Evolutionary conservation across 345 rosid genomes (phyloP).

Genomic region (Moricandia moricandioides): DNA sequence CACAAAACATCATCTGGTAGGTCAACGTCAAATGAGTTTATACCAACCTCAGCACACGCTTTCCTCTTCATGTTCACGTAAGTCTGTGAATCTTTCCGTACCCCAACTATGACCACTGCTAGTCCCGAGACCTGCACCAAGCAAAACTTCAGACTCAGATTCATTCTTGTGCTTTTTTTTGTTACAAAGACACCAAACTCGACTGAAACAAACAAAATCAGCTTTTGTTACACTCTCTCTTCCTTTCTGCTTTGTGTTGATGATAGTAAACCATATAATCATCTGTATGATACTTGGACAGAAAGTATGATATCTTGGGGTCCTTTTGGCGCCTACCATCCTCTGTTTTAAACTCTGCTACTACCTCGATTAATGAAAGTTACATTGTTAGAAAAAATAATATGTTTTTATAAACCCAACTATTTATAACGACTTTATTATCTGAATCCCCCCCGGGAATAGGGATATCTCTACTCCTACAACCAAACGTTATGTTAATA

Average conservation of each 20-base stretch:
- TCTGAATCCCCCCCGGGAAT: no score
- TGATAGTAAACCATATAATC: neutral
- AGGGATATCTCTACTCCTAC: no score
- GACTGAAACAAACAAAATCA: neutral
- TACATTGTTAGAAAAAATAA: no score
- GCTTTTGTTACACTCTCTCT: neutral
- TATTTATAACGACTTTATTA: no score
- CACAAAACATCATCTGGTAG: constrained; percentile 72
- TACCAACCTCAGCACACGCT: constrained; percentile 90
- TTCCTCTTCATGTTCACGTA: constrained; percentile 90
- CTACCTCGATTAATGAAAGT: no score
- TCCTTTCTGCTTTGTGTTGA: neutral
- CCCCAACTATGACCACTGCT: constrained; percentile 83
- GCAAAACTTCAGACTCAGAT: neutral
- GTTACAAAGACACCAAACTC: neutral
- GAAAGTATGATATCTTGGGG: neutral
- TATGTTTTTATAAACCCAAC: no score
- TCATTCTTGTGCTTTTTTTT: no score
- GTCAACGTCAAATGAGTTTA: constrained; percentile 68
- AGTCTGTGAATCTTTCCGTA: constrained; percentile 79
- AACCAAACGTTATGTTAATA: no score
- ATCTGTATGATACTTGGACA: neutral
- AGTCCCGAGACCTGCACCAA: constrained; percentile 75
- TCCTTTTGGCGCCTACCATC: no score
- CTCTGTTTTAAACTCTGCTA: no score